Evolutionary conservation across 73 alveolate genomes (phyloP).

Genomic region (Tetrahymena thermophila): DNA sequence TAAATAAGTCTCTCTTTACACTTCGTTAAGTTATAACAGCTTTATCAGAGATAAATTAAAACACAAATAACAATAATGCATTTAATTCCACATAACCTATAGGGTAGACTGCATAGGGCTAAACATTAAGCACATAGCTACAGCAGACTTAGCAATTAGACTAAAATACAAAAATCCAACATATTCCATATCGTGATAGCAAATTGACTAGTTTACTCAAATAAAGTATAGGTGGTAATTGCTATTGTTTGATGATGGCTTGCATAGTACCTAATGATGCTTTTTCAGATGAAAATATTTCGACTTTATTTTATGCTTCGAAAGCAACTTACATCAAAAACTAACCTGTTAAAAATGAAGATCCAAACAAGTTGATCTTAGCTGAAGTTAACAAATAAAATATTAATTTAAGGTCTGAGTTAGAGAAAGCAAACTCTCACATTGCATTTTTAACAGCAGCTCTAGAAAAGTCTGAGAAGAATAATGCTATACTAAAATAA

Average conservation of each 20-base stretch:
- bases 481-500: not conserved
- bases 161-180: not conserved
- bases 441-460: constrained; percentile 14
- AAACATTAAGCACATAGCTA: not conserved
- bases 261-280: constrained; percentile 85
- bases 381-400: constrained; percentile 47
- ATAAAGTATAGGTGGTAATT: constrained; percentile 93
- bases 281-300: constrained; percentile 85
- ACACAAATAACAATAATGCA: constrained; percentile 18
- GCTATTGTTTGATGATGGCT: constrained; percentile 91
- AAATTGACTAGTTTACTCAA: constrained; percentile 89
- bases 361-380: constrained; percentile 70
- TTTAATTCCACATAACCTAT: not conserved
- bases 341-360: constrained; percentile 84
- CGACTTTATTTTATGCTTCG: constrained; percentile 92
- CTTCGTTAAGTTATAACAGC: constrained; percentile 90
- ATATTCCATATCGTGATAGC: constrained; percentile 93
- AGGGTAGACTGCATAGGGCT: not conserved
- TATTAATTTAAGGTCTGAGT: not conserved
- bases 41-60: constrained; percentile 72
- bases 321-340: constrained; percentile 90
- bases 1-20: constrained; percentile 88
- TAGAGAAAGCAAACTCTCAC: constrained; percentile 32
- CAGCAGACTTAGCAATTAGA: not conserved
- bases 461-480: constrained; percentile 6